These are phyloP conservation scores for Discostella stelligeroides DNA, from an alignment of 108 stramenopile genomes.

Conservation along the genomic window DNA sequence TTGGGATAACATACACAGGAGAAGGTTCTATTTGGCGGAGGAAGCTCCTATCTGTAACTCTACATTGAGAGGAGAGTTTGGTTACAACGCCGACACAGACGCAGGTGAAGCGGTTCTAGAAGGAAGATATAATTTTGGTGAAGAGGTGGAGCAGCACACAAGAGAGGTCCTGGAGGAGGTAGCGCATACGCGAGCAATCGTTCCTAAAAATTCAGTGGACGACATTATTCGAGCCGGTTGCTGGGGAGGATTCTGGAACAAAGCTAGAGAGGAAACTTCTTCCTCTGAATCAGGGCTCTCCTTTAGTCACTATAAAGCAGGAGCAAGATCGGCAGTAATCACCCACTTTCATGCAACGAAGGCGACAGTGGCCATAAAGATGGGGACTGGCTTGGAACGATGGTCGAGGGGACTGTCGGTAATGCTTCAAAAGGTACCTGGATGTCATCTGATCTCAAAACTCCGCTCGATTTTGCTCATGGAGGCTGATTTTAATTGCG, in stretches of 20 bases:
- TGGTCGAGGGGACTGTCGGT: neutral
- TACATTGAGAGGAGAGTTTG: constrained; percentile 10
- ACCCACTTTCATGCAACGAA: neutral
- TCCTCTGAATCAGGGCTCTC: constrained; percentile 7
- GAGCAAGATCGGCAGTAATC: neutral
- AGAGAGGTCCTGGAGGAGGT: too few species aligned
- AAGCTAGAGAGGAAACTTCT: neutral
- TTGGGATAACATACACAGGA: neutral
- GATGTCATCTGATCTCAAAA: neutral
- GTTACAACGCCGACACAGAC: constrained; percentile 3
- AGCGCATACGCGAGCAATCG: too few species aligned
- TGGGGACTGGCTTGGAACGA: neutral
- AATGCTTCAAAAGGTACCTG: neutral
- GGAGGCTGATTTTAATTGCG: too few species aligned
- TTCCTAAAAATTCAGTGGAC: neutral
- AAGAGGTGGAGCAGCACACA: too few species aligned
- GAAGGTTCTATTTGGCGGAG: neutral
- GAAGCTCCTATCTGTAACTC: constrained; percentile 18
- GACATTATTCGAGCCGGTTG: neutral
- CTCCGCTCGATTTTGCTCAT: neutral
- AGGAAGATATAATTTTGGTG: too few species aligned
- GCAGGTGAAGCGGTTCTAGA: too few species aligned
- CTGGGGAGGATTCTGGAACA: neutral
- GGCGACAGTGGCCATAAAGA: neutral
- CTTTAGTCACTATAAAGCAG: neutral